Evolutionary conservation across 2,329 filamentous ascomycete species (phyloP).

Genomic region (Pseudopithomyces maydicus): DNA sequence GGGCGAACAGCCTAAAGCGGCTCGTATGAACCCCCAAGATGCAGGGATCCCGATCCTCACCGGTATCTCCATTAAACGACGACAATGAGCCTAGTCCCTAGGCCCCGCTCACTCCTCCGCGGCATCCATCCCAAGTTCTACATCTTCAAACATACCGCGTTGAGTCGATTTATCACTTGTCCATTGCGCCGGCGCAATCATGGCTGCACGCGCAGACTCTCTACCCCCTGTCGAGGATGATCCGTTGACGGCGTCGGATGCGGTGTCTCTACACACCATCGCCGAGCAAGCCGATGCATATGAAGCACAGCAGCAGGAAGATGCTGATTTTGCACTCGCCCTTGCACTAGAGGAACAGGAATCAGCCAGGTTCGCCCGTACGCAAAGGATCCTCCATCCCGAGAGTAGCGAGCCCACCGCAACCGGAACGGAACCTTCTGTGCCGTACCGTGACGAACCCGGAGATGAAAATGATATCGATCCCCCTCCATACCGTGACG

Average conservation of each 20-base stretch:
- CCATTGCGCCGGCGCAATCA: background rate
- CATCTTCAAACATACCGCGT: background rate
- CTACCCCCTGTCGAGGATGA: constrained; percentile 4
- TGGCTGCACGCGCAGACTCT: constrained; percentile 4
- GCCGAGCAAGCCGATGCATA: constrained; percentile 13
- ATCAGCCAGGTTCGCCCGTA: background rate
- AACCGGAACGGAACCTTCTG: background rate
- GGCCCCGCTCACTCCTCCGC: background rate
- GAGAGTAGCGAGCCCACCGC: background rate
- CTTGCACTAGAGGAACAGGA: constrained; percentile 14
- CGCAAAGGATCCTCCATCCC: background rate
- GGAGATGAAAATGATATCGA: background rate
- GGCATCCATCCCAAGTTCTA: background rate
- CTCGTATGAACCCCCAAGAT: too few species aligned
- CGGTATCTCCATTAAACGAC: background rate
- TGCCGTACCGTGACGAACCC: constrained; percentile 14
- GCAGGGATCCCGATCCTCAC: constrained; percentile 5
- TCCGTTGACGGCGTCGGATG: constrained; percentile 9
- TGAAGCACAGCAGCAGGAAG: constrained; percentile 16
- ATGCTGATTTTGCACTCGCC: constrained; percentile 17
- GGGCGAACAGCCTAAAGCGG: too few species aligned
- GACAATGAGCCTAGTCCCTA: background rate
- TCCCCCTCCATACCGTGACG: constrained; percentile 14
- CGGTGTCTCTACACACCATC: constrained; percentile 17
- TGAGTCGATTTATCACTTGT: too few species aligned